Evolutionary conservation across 2,329 filamentous ascomycete species (phyloP).

Genomic region (Epicoccum sorghinum): DNA sequence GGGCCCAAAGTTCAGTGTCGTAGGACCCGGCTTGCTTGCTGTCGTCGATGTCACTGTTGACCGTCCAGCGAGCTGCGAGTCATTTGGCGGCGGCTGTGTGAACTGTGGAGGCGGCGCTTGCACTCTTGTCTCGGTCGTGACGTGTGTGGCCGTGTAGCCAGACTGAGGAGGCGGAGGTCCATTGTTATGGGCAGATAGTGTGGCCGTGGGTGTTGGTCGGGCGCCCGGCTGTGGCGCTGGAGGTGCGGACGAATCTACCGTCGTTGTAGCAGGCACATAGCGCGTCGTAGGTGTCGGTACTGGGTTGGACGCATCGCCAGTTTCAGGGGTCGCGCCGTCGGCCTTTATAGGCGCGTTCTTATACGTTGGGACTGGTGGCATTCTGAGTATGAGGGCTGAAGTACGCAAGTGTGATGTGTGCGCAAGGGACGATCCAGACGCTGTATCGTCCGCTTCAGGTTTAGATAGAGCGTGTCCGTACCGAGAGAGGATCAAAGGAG

Average conservation of each 20-base stretch:
- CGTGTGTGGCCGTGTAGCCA: slow-evolving; percentile 37
- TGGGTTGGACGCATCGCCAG: slow-evolving; percentile 33
- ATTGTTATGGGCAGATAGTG: slow-evolving; percentile 20
- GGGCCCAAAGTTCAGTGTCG: slow-evolving; percentile 48
- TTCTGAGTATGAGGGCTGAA: slow-evolving; percentile 26
- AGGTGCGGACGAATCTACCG: slow-evolving; percentile 31
- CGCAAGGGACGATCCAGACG: not conserved
- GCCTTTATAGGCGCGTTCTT: slow-evolving; percentile 55
- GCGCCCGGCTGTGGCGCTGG: slow-evolving; percentile 51
- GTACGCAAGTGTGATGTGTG: not conserved
- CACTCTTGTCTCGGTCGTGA: slow-evolving; percentile 40
- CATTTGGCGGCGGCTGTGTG: slow-evolving; percentile 46
- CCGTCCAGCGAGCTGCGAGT: slow-evolving; percentile 47
- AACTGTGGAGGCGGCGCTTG: slow-evolving; percentile 47
- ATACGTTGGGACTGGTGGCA: slow-evolving; percentile 56
- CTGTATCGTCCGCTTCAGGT: not conserved
- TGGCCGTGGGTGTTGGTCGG: slow-evolving; percentile 32
- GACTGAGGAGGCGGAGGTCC: slow-evolving; percentile 45
- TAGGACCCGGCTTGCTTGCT: slow-evolving; percentile 40
- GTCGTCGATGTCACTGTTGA: slow-evolving; percentile 42
- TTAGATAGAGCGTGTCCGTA: too few species aligned
- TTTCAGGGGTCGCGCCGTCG: slow-evolving; percentile 46
- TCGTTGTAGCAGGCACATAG: slow-evolving; percentile 39
- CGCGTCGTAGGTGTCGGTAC: slow-evolving; percentile 45
- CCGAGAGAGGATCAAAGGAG: too few species aligned